A percentile compares a stretch with the other conserved stretches of the same genome.
These are phyloP conservation scores for Prototheca cutis DNA, from an alignment of 163 green algal species.

Conservation along the genomic window DNA sequence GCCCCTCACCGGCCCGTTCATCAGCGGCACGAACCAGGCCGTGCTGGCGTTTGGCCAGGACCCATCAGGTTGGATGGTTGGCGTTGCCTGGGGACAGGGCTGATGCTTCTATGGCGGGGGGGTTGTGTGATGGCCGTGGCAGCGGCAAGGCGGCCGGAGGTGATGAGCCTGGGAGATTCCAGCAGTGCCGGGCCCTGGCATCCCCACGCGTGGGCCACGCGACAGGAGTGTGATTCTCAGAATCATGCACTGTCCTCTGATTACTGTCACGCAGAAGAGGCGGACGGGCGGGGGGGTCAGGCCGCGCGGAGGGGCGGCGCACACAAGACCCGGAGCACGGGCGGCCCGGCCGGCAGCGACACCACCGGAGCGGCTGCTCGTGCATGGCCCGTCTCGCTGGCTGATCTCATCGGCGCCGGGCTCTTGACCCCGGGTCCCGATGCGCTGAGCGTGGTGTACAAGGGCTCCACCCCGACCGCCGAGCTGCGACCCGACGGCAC, in stretches of 20 bases:
- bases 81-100: too few relatives aligned
- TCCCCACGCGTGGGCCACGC: too few relatives aligned
- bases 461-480: slow-evolving; percentile 31
- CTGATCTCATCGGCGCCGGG: slow-evolving; percentile 38
- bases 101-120: too few relatives aligned
- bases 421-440: slow-evolving; percentile 34
- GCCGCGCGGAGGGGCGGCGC: too few relatives aligned
- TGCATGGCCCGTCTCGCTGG: slow-evolving; percentile 13
- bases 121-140: too few relatives aligned
- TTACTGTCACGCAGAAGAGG: background rate
- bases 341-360: background rate
- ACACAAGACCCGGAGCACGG: background rate
- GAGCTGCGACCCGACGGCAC: slow-evolving; percentile 30
- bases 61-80: background rate
- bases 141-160: too few relatives aligned
- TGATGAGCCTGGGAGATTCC: too few relatives aligned
- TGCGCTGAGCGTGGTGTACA: slow-evolving; percentile 45
- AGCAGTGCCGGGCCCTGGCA: too few relatives aligned
- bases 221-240: too few relatives aligned
- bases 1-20: background rate
- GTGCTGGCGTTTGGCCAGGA: slow-evolving; percentile 3
- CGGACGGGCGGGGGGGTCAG: background rate
- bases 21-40: slow-evolving; percentile 10
- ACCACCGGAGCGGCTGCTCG: background rate
- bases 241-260: too few relatives aligned